Conservation (phyloP, 140 eudicot species). For the Stevia rebaudiana region DNA sequence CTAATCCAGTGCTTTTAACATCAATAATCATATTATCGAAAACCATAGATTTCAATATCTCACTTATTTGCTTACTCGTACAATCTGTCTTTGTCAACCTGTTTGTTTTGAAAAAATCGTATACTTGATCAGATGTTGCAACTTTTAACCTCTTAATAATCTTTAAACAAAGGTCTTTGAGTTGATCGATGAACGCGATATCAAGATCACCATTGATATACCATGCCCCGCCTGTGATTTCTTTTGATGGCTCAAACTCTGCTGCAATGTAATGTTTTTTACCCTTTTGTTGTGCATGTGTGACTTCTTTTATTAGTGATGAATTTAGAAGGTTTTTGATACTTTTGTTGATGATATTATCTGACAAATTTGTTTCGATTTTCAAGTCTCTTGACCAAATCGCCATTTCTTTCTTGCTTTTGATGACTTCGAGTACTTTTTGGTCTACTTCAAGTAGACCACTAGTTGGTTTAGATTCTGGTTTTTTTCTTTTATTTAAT, state of each 20-base stretch:
- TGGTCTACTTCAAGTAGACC: conserved; percentile 41
- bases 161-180: conserved; percentile 31
- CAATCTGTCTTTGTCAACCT: conserved; percentile 20
- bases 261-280: conserved; percentile 58
- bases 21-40: conserved; percentile 61
- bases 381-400: conserved; percentile 50
- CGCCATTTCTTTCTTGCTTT: conserved; percentile 49
- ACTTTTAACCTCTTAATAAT: conserved; percentile 34
- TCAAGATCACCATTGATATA: conserved; percentile 66
- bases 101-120: conserved; percentile 22
- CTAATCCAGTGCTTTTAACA: conserved; percentile 72
- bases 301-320: conserved; percentile 49
- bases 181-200: conserved; percentile 25
- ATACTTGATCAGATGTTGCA: conserved; percentile 46
- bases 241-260: conserved; percentile 69
- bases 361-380: conserved; percentile 28
- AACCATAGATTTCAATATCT: conserved; percentile 61
- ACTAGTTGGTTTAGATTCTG: conserved; percentile 22
- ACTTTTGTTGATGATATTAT: conserved; percentile 27
- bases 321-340: conserved; percentile 30
- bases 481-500: conserved; percentile 50
- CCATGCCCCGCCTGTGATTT: conserved; percentile 76
- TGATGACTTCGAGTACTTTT: conserved; percentile 37
- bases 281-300: conserved; percentile 47
- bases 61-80: conserved; percentile 44